These are phyloP conservation scores for Pugionium dolabratum DNA, from an alignment of 345 rosid genomes.

Conservation along the genomic window DNA sequence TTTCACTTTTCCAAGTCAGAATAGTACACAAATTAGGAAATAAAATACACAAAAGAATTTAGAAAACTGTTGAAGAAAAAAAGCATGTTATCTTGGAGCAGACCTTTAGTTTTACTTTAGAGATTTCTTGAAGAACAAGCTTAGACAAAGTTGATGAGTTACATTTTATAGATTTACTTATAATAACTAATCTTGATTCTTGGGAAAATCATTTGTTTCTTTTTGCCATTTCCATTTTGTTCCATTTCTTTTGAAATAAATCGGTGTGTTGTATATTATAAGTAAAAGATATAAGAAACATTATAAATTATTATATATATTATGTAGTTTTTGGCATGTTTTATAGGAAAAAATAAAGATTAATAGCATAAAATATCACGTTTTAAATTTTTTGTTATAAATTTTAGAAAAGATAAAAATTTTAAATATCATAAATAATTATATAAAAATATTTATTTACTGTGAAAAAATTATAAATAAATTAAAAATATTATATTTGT, in stretches of 20 bases:
- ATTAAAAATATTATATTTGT: too few species aligned
- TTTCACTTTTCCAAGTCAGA: slow-evolving; percentile 14
- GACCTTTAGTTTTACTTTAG: slow-evolving; percentile 31
- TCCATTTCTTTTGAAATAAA: too few species aligned
- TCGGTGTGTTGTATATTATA: background rate
- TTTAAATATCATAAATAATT: too few species aligned
- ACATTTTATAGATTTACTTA: background rate
- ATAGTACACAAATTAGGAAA: slow-evolving; percentile 16
- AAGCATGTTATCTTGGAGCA: slow-evolving; percentile 12
- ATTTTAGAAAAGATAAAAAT: too few species aligned
- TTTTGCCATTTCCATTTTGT: background rate
- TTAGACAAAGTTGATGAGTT: slow-evolving; percentile 21
- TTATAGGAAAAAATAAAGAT: too few species aligned
- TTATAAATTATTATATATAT: background rate
- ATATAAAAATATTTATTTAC: too few species aligned
- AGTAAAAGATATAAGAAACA: background rate
- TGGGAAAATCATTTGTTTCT: background rate
- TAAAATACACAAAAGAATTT: background rate
- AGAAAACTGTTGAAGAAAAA: background rate
- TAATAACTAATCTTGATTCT: background rate
- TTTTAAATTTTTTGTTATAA: too few species aligned
- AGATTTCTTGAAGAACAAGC: slow-evolving; percentile 35
- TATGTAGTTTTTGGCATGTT: too few species aligned
- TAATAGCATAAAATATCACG: too few species aligned
- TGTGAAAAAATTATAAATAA: too few species aligned